phyloP scores from a whole-genome alignment of 768 basidiomycete species.

The Hygrophorus pudorinus region DNA sequence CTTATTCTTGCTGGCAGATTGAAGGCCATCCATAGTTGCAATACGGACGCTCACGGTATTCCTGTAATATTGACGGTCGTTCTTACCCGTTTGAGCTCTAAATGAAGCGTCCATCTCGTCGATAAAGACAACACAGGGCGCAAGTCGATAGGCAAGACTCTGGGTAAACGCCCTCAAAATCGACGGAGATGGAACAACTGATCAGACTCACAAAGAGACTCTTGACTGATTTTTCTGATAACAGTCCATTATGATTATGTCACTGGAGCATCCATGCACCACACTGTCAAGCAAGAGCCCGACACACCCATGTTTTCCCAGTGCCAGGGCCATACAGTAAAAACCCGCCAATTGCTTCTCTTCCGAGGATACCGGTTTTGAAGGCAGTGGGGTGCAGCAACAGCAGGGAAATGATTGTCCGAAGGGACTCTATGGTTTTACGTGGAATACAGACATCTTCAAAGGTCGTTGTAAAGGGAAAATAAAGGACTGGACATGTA shows the following conservation, averaged over 20 bases:
- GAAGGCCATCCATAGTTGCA: constrained; percentile 15
- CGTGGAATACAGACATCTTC: constrained; percentile 10
- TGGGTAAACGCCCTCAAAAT: constrained; percentile 30
- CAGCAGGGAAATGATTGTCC: constrained; percentile 11
- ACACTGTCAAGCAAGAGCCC: constrained; percentile 32
- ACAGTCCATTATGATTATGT: too few relatives aligned
- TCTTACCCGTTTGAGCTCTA: constrained; percentile 8
- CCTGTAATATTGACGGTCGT: too few relatives aligned
- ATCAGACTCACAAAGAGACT: constrained; percentile 12
- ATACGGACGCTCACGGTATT: too few relatives aligned
- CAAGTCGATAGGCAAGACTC: constrained; percentile 60
- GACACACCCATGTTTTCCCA: constrained; percentile 45
- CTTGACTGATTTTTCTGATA: constrained; percentile 10
- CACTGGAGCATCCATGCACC: constrained; percentile 12
- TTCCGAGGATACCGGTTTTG: constrained; percentile 35
- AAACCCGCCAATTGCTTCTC: constrained; percentile 48
- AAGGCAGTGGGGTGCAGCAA: constrained; percentile 9
- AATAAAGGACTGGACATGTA: constrained; percentile 4
- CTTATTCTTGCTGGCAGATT: constrained; percentile 10
- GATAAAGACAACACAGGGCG: constrained; percentile 72
- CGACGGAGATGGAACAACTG: too few relatives aligned
- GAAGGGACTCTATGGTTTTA: constrained; percentile 9
- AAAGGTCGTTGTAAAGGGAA: constrained; percentile 9
- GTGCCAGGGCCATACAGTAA: constrained; percentile 43
- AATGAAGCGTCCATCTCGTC: constrained; percentile 75